These are phyloP conservation scores for Backusella tuberculispora DNA, from an alignment of 192 early-diverging fungal genomes.

Conservation along the genomic window DNA sequence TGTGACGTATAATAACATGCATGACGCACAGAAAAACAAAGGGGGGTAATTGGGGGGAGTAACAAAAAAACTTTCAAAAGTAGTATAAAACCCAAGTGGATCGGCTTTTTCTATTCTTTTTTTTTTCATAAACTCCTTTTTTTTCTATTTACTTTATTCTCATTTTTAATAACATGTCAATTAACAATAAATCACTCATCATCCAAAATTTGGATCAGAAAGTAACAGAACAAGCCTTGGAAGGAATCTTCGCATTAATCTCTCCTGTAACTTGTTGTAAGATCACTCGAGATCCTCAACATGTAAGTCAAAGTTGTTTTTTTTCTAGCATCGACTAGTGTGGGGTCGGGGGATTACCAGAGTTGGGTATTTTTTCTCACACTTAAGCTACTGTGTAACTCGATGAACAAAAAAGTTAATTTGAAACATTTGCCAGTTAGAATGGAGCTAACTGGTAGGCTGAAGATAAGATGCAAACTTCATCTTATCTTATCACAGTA, in stretches of 20 bases:
- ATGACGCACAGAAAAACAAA: conserved; percentile 1
- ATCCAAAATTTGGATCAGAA: conserved; percentile 12
- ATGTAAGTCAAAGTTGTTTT: conserved; percentile 10
- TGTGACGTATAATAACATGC: background rate
- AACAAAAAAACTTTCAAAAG: background rate
- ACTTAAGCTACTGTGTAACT: conserved; percentile 6
- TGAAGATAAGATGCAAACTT: conserved; percentile 15
- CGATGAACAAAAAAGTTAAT: conserved; percentile 3
- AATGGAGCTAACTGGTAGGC: conserved; percentile 12
- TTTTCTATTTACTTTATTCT: background rate
- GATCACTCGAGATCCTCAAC: background rate
- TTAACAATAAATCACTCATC: background rate
- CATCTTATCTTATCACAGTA: conserved; percentile 18
- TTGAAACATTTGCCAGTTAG: conserved; percentile 1
- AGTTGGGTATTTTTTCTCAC: conserved; percentile 12
- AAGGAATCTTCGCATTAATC: conserved; percentile 14
- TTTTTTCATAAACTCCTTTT: background rate
- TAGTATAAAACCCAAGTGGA: conserved; percentile 11
- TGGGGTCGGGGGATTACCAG: conserved; percentile 15
- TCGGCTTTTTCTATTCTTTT: background rate
- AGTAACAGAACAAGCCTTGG: conserved; percentile 15
- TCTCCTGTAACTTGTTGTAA: conserved; percentile 7
- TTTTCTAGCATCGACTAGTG: background rate
- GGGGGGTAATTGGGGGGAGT: background rate
- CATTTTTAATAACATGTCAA: conserved; percentile 4